phyloP scores from a whole-genome alignment of 495 filamentous ascomycete genomes.

The Sporormia fimetaria region DNA sequence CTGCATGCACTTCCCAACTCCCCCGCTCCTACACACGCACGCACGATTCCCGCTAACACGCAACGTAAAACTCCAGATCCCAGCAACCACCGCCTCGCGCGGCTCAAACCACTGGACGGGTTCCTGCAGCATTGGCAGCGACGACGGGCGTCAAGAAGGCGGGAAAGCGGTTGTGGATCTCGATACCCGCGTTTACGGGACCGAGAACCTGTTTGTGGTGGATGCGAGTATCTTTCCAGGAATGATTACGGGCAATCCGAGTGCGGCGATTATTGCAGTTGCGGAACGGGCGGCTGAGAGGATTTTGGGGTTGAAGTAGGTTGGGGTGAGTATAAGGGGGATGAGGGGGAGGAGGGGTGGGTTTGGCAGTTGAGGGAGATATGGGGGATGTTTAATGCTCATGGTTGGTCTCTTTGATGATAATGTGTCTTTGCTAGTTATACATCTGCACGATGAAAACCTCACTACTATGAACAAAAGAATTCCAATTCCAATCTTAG shows the following conservation, averaged over 20 bases:
- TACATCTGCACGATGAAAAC: too few species aligned
- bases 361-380: too few species aligned
- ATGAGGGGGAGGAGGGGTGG: too few species aligned
- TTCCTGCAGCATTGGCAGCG: slow-evolving; percentile 49
- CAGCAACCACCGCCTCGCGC: slow-evolving; percentile 33
- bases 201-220: slow-evolving; percentile 56
- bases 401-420: too few species aligned
- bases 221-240: slow-evolving; percentile 54
- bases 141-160: slow-evolving; percentile 51
- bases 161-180: slow-evolving; percentile 58
- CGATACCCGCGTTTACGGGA: slow-evolving; percentile 59
- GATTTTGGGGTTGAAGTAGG: slow-evolving; percentile 38
- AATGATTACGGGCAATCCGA: slow-evolving; percentile 46
- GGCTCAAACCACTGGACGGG: slow-evolving; percentile 61
- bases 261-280: slow-evolving; percentile 45
- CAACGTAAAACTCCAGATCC: slow-evolving; percentile 3
- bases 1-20: neutral
- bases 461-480: too few species aligned
- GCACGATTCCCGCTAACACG: neutral
- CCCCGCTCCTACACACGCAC: neutral
- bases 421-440: too few species aligned
- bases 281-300: slow-evolving; percentile 45
- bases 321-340: neutral
- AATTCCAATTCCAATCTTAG: too few species aligned
- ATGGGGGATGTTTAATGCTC: too few species aligned